Conservation (phyloP, 73 alveolate species). For the Tetrahymena malaccensis region DNA sequence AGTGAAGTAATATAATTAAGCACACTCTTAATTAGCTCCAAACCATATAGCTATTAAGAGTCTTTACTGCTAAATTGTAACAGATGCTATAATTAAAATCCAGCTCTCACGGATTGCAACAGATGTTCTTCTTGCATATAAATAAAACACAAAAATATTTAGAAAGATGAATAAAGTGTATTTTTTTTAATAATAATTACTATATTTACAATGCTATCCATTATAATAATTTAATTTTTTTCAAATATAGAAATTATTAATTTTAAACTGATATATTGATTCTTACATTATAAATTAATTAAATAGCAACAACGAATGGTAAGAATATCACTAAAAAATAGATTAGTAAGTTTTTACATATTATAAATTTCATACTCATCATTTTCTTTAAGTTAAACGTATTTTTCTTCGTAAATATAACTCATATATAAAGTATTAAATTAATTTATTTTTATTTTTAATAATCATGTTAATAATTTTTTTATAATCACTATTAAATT, state of each 20-base stretch:
- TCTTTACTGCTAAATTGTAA: background rate
- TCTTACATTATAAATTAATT: background rate
- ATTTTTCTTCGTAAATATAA: too few relatives aligned
- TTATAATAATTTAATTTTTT: background rate
- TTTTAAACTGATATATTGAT: background rate
- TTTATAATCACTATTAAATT: too few relatives aligned
- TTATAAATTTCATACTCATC: too few relatives aligned
- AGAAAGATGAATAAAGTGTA: background rate
- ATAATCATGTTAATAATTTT: too few relatives aligned
- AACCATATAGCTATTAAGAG: constrained; percentile 12
- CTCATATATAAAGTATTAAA: too few relatives aligned
- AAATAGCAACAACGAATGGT: background rate
- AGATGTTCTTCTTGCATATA: constrained; percentile 18
- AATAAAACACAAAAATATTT: background rate
- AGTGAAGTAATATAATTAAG: constrained; percentile 37
- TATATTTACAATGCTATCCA: background rate
- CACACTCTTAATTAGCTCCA: constrained; percentile 19
- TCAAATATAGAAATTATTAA: too few relatives aligned
- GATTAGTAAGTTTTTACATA: background rate
- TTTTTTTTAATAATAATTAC: background rate
- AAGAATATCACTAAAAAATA: background rate
- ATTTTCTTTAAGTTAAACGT: too few relatives aligned
- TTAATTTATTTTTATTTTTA: too few relatives aligned
- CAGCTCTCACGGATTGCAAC: background rate
- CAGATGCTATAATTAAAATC: background rate